Percentiles rank a stretch among this genome's conserved stretches.
Conservation (phyloP, 2,329 filamentous ascomycete species). For the Ophiostoma himal-ulmi region DNA sequence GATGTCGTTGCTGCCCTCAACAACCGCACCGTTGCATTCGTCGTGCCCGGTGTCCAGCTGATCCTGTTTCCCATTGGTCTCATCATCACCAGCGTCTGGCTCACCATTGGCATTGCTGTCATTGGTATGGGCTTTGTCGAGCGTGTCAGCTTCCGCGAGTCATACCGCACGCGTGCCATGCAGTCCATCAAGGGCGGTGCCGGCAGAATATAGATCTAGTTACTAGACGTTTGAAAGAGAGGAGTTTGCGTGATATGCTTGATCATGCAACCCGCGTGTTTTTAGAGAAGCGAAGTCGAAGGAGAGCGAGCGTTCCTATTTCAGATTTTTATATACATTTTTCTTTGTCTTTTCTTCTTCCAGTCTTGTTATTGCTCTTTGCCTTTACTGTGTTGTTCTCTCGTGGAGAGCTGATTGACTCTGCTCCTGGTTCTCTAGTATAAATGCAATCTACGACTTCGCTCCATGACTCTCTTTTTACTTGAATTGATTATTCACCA, state of each 20-base stretch:
- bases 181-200: constrained; percentile 35
- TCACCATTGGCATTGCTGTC: constrained; percentile 48
- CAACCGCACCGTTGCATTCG: constrained; percentile 56
- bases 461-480: background rate
- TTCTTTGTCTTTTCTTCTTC: background rate
- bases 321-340: background rate
- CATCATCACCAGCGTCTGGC: constrained; percentile 60
- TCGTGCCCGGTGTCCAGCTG: constrained; percentile 62
- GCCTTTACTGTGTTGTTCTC: background rate
- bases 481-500: background rate
- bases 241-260: background rate
- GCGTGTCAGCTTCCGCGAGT: constrained; percentile 59
- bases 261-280: no score
- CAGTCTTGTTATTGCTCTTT: background rate
- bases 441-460: background rate
- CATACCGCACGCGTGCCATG: constrained; percentile 51
- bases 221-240: background rate
- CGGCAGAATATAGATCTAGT: constrained; percentile 30
- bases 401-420: background rate
- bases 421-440: background rate
- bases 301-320: background rate
- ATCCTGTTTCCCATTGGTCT: constrained; percentile 65
- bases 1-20: constrained; percentile 40
- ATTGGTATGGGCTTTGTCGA: constrained; percentile 62
- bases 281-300: background rate